Conservation (phyloP, 2,329 filamentous ascomycete species). For the Waltergamsia citrina region DNA sequence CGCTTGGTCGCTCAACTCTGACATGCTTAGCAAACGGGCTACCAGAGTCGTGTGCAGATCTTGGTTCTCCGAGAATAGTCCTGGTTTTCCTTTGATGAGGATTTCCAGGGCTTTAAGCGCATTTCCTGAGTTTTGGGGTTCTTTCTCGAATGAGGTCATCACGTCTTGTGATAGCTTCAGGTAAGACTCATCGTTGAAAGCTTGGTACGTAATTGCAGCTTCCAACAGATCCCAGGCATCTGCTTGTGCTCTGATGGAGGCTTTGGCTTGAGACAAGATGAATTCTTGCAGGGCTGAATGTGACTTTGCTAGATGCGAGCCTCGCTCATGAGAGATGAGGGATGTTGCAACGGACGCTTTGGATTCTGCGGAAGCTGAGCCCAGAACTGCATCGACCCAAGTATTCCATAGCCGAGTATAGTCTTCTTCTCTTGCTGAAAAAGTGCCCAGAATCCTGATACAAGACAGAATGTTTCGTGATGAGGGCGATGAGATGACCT, state of each 20-base stretch:
- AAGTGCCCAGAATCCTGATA: slow-evolving; percentile 45
- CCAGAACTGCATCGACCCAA: slow-evolving; percentile 31
- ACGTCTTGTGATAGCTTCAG: slow-evolving; percentile 23
- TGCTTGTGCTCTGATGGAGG: slow-evolving; percentile 22
- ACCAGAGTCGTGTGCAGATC: slow-evolving; percentile 39
- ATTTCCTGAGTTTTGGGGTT: slow-evolving; percentile 15
- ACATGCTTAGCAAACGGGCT: slow-evolving; percentile 41
- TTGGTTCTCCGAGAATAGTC: slow-evolving; percentile 33
- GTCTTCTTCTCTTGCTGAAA: slow-evolving; percentile 11
- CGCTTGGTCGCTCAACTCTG: slow-evolving; percentile 33
- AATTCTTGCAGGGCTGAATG: slow-evolving; percentile 34
- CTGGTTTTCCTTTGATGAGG: slow-evolving; percentile 32
- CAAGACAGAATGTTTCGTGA: slow-evolving; percentile 55
- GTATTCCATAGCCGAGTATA: slow-evolving; percentile 28
- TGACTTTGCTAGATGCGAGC: slow-evolving; percentile 25
- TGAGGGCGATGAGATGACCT: slow-evolving; percentile 60
- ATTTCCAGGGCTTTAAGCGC: slow-evolving; percentile 37
- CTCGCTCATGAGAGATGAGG: slow-evolving; percentile 36
- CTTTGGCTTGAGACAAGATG: slow-evolving; percentile 28
- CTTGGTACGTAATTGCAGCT: slow-evolving; percentile 31
- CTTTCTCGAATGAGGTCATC: slow-evolving; percentile 18
- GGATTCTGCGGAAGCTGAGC: slow-evolving; percentile 11
- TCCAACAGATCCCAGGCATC: slow-evolving; percentile 37
- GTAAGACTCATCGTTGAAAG: slow-evolving; percentile 24
- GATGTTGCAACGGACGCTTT: slow-evolving; percentile 25